A percentile compares a stretch with the other conserved stretches of the same genome.
Conservation (phyloP, 1,284 basidiomycete species). For the Wallemia mellicola region DNA sequence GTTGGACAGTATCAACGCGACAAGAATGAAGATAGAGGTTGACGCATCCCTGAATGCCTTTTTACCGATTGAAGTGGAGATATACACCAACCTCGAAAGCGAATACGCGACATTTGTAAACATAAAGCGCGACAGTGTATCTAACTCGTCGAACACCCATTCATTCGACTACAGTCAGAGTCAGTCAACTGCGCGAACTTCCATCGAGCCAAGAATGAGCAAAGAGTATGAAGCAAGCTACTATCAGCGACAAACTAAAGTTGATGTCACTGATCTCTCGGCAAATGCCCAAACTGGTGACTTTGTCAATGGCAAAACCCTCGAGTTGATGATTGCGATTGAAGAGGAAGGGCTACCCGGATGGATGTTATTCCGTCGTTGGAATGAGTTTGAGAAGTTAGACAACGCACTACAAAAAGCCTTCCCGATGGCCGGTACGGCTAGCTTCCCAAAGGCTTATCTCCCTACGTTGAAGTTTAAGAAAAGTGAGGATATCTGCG, state of each 20-base stretch:
- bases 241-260: neutral
- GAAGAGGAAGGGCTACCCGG: neutral
- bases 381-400: neutral
- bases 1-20: neutral
- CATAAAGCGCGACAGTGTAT: neutral
- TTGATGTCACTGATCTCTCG: neutral
- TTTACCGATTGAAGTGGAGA: neutral
- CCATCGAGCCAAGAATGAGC: neutral
- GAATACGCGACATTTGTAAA: neutral
- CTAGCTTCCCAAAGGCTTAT: neutral
- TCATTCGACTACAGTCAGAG: too few relatives aligned
- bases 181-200: neutral
- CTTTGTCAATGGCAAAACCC: neutral
- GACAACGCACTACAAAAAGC: neutral
- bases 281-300: neutral
- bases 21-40: neutral
- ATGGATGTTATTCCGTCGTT: neutral
- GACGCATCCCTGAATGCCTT: neutral
- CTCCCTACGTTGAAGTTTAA: neutral
- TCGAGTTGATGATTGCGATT: neutral
- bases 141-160: too few relatives aligned
- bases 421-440: neutral
- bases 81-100: neutral
- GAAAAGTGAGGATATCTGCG: neutral
- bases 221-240: neutral